Evolutionary conservation across 208 protist species (phyloP).

Genomic region (Trypanosoma platydactyli): DNA sequence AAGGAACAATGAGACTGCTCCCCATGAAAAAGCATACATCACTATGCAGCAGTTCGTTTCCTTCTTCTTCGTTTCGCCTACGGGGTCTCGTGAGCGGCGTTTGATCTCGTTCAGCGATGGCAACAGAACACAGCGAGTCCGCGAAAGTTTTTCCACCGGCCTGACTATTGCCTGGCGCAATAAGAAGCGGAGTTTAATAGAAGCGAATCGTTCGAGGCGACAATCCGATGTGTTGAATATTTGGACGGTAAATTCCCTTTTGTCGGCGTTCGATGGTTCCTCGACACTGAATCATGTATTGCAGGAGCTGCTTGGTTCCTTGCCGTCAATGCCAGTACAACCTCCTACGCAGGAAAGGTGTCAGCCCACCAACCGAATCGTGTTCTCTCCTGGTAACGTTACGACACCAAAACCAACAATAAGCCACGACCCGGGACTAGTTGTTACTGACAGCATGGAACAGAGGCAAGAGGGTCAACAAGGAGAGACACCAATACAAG

Average conservation of each 20-base stretch:
- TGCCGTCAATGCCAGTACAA: neutral
- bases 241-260: constrained; percentile 3
- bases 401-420: too few relatives aligned
- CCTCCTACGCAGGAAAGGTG: too few relatives aligned
- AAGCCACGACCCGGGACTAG: too few relatives aligned
- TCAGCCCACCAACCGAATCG: too few relatives aligned
- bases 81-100: neutral
- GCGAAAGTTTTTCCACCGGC: neutral
- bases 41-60: constrained; percentile 45
- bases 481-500: too few relatives aligned
- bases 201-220: neutral
- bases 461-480: too few relatives aligned
- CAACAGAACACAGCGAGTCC: neutral
- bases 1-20: constrained; percentile 3
- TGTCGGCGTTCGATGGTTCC: neutral
- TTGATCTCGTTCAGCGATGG: neutral
- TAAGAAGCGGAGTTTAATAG: neutral
- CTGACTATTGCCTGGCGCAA: neutral
- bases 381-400: too few relatives aligned
- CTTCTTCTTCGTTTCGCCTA: constrained; percentile 40
- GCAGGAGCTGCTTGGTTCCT: constrained; percentile 2
- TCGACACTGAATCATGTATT: constrained; percentile 12
- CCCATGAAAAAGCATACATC: constrained; percentile 32
- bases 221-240: neutral
- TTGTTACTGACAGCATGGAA: too few relatives aligned